Evolutionary conservation across 2,329 filamentous ascomycete genomes (phyloP).

Genomic region (Hymenoscyphus salicellus): DNA sequence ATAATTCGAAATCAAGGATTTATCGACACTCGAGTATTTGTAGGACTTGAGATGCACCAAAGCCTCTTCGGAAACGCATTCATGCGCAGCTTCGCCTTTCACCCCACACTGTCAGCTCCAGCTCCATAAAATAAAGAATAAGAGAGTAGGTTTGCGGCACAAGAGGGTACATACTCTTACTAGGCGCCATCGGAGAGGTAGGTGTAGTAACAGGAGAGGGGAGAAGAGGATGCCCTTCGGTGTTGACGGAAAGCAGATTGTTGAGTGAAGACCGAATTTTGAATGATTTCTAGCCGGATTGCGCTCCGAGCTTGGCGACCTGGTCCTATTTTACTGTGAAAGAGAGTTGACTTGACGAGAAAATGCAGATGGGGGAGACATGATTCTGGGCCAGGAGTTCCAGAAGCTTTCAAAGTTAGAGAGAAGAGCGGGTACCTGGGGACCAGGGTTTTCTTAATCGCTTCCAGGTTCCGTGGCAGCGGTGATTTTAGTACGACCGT

Average conservation of each 20-base stretch:
- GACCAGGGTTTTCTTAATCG: background rate
- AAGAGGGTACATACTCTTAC: slow-evolving; percentile 35
- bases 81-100: slow-evolving; percentile 56
- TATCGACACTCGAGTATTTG: slow-evolving; percentile 97
- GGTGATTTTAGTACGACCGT: background rate
- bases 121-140: background rate
- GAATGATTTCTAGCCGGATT: slow-evolving; percentile 26
- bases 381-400: background rate
- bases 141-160: background rate
- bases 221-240: slow-evolving; percentile 26
- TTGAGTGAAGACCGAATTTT: slow-evolving; percentile 31
- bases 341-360: background rate
- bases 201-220: slow-evolving; percentile 34
- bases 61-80: slow-evolving; percentile 84
- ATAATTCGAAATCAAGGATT: slow-evolving; percentile 89
- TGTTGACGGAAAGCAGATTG: slow-evolving; percentile 29
- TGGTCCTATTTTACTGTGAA: background rate
- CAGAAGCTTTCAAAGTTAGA: background rate
- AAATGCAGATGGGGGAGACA: slow-evolving; percentile 18
- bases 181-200: slow-evolving; percentile 39
- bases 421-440: background rate
- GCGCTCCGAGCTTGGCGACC: slow-evolving; percentile 35
- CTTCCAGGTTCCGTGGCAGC: background rate
- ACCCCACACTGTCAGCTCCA: slow-evolving; percentile 7
- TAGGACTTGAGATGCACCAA: slow-evolving; percentile 89